Evolutionary conservation across 176 grass and related monocot genomes (phyloP).

Genomic region (maize (Zea mays)): Zm-B73-REFERENCE-NAM-5.0 NC_050103.1:104396001-104396500

Average conservation of each 20-base stretch:
- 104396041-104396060: neutral
- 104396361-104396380: too few species aligned
- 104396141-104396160: conserved; percentile 9
- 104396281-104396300: neutral
- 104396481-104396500: too few species aligned
- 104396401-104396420: too few species aligned
- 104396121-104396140: conserved; percentile 2
- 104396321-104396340: too few species aligned
- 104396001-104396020: too few species aligned
- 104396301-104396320: too few species aligned
- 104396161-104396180: conserved; percentile 2
- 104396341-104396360: too few species aligned
- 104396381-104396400: too few species aligned
- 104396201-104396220: conserved; percentile 25
- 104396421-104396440: too few species aligned
- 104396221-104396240: neutral
- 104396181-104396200: neutral
- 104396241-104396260: neutral
- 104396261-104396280: neutral
- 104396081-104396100: neutral
- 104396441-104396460: too few species aligned
- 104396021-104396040: too few species aligned
- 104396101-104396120: conserved; percentile 7
- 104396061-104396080: conserved; percentile 20
- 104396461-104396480: too few species aligned